Percentiles rank a stretch among this genome's conserved stretches.
These are phyloP conservation scores for Ottelia alismoides DNA, from an alignment of 106 monocot genomes.

Conservation along the genomic window DNA sequence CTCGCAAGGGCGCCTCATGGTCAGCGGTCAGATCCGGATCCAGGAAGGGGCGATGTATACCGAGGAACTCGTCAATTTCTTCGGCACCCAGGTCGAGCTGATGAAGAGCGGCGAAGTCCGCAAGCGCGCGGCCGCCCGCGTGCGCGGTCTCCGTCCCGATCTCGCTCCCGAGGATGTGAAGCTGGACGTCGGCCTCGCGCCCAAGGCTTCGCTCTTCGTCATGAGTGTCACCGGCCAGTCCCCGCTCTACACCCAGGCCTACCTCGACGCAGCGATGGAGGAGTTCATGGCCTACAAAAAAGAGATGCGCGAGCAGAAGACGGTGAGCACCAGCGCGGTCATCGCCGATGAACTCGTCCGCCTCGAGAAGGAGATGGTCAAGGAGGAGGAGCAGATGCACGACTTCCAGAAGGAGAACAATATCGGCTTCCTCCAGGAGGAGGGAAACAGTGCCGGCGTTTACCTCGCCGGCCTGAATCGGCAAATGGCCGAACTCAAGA, in stretches of 20 bases:
- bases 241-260: not conserved
- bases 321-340: too few species aligned
- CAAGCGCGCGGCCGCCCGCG: not conserved
- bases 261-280: not conserved
- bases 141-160: not conserved
- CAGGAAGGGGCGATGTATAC: not conserved
- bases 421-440: not conserved
- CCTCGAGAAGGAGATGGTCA: not conserved
- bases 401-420: not conserved
- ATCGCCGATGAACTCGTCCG: not conserved
- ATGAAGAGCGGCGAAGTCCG: not conserved
- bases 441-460: not conserved
- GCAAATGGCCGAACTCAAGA: not conserved
- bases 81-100: not conserved
- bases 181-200: not conserved
- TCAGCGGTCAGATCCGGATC: not conserved
- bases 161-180: not conserved
- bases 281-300: not conserved
- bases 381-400: not conserved
- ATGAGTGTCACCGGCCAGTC: not conserved
- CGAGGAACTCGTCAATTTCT: not conserved
- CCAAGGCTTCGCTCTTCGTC: not conserved
- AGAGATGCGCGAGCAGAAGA: not conserved
- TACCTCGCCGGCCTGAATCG: not conserved
- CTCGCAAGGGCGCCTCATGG: not conserved